Evolutionary conservation across 257 asterid species (phyloP).

Genomic region (Capsicum baccatum): DNA sequence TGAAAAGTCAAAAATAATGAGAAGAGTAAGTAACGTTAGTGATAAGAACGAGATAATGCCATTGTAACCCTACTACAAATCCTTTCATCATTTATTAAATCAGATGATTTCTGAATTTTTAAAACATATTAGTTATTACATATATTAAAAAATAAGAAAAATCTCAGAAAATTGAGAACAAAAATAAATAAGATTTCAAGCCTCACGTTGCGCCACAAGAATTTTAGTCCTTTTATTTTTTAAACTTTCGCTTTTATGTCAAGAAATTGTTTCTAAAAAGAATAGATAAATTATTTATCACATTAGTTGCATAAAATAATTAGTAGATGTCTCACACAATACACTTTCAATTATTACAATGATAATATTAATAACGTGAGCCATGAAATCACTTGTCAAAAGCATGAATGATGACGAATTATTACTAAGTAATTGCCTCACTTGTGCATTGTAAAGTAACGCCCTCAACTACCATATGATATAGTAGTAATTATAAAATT

Average conservation of each 20-base stretch:
- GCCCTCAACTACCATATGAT: neutral
- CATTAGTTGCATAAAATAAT: neutral
- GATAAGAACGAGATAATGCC: too few species aligned
- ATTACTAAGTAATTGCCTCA: neutral
- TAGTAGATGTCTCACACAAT: neutral
- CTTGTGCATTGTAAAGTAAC: neutral
- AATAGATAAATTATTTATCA: neutral
- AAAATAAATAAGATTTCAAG: too few species aligned
- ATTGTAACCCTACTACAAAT: too few species aligned
- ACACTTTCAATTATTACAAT: neutral
- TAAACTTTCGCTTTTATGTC: neutral
- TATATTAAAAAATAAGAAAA: too few species aligned
- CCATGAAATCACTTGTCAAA: constrained; percentile 19
- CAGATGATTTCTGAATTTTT: too few species aligned
- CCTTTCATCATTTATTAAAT: too few species aligned
- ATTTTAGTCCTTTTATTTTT: neutral
- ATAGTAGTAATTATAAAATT: neutral
- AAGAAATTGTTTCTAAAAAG: neutral
- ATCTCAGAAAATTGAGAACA: too few species aligned
- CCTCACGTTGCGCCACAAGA: neutral
- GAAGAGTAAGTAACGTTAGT: too few species aligned
- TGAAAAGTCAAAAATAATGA: too few species aligned
- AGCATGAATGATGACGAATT: constrained; percentile 28
- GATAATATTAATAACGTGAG: neutral
- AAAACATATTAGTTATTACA: too few species aligned